Conservation (phyloP, 2,329 filamentous ascomycete species). For the Calonectria pauciramosa region DNA sequence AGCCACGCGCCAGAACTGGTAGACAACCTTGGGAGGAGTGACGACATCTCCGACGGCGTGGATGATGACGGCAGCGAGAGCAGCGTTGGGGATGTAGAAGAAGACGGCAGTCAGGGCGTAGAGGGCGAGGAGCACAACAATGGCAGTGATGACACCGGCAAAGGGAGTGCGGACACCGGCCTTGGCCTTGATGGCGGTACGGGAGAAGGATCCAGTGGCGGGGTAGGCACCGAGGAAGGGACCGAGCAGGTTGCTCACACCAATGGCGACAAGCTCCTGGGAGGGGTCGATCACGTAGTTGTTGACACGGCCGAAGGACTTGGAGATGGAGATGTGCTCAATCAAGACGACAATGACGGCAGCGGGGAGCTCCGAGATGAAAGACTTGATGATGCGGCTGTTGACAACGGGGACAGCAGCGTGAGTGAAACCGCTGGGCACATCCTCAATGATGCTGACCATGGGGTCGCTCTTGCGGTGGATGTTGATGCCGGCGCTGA, state of each 20-base stretch:
- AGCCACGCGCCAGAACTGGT: conserved; percentile 90
- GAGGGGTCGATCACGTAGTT: conserved; percentile 86
- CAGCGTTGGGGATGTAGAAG: conserved; percentile 86
- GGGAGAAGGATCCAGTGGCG: conserved; percentile 90
- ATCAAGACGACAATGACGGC: conserved; percentile 84
- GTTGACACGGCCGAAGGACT: conserved; percentile 85
- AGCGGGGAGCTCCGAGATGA: conserved; percentile 77
- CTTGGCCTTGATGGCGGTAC: conserved; percentile 95
- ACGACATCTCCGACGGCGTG: conserved; percentile 91
- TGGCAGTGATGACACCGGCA: conserved; percentile 85
- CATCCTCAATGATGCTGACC: conserved; percentile 75
- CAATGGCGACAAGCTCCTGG: conserved; percentile 84
- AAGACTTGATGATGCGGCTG: conserved; percentile 70
- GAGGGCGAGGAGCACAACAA: conserved; percentile 86
- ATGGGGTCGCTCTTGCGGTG: conserved; percentile 67
- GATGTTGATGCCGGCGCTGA: conserved; percentile 80
- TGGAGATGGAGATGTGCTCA: conserved; percentile 86
- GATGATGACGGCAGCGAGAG: conserved; percentile 87
- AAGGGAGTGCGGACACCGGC: conserved; percentile 90
- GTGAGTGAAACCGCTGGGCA: conserved; percentile 82
- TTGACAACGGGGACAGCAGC: conserved; percentile 76
- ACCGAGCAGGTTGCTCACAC: conserved; percentile 80
- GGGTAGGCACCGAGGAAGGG: conserved; percentile 88
- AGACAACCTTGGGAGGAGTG: conserved; percentile 84
- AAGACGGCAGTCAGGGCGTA: conserved; percentile 88